Evolutionary conservation across 192 early-diverging fungal species (phyloP).

Genomic region (Coemansia sp.): DNA sequence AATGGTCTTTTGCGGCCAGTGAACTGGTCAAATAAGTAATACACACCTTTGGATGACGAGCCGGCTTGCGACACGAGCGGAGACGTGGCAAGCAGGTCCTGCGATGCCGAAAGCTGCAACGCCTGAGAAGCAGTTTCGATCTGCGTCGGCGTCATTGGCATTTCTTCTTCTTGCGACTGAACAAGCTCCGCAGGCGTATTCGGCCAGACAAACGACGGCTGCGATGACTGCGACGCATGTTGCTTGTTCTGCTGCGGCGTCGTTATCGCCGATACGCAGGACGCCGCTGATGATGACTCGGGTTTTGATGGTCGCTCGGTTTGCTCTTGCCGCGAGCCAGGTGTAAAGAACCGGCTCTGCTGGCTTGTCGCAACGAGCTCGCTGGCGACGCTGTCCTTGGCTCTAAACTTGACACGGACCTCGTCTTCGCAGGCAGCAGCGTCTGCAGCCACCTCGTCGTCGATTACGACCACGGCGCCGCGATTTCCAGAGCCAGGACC

Average conservation of each 20-base stretch:
- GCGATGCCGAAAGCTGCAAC: background rate
- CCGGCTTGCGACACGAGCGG: background rate
- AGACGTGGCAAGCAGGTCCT: background rate
- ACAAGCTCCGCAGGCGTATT: background rate
- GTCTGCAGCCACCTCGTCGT: background rate
- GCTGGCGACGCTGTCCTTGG: slow-evolving; percentile 6
- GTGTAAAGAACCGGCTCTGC: slow-evolving; percentile 37
- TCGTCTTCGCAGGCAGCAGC: background rate
- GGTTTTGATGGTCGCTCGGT: background rate
- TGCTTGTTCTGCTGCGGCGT: background rate
- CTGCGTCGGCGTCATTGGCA: background rate
- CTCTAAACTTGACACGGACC: slow-evolving; percentile 27
- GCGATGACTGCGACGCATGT: background rate
- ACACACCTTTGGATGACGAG: slow-evolving; percentile 3
- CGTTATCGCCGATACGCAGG: background rate
- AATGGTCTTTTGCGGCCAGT: background rate
- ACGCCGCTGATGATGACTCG: background rate
- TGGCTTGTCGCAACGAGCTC: slow-evolving; percentile 17
- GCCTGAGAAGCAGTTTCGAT: background rate
- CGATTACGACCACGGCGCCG: too few species aligned
- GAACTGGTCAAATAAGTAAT: slow-evolving; percentile 9
- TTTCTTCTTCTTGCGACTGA: background rate
- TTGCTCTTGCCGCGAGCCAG: background rate
- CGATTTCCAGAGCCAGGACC: too few species aligned
- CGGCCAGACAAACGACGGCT: background rate